Base-by-base conservation (phyloP, 768 basidiomycete species). In the Lentinus brumalis region DNA sequence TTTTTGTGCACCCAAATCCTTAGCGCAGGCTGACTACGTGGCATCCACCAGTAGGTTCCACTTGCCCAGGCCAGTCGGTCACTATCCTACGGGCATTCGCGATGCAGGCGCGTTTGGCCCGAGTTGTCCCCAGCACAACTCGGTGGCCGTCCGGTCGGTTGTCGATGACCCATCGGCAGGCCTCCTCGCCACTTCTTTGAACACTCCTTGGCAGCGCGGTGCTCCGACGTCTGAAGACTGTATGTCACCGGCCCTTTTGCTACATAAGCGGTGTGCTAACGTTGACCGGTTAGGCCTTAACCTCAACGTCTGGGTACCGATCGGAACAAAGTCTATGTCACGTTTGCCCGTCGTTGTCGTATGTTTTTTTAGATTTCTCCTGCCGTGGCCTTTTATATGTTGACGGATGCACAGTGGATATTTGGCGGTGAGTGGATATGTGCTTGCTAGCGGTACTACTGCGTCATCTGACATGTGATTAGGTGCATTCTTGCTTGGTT, bases 401-500 rank as follows among this genome's bases (percentile, higher is more conserved):
- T 45, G 9, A n/a, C 44, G 15, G 21, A 45, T 7, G 15, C 21
- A 29, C 32, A 66, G 67, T 68, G 65, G 65, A 63, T 68, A 38
- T 68, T 53, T 35, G 67, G 67, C 14, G 67, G 67, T 64, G 44
- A 38, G 18, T 41, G 30, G 31, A 32, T 46, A n/a, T 16, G n/a
- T 46, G 29, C 26, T 16, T 45, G 44, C 21, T 26, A 45, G 16
- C 21, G 44, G 9, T 26, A 45, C 21, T 26, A 26, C 21, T 26
- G 21, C 21, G 21, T 21, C 5, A 11, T 29, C 11, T n/a, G n/a
- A 21, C 7, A 7, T 35, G 35, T 35, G 7, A 35, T 7, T 38
- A 71, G 76, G 79, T 47, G 79, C 77, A 5, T 81, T 81, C 50
- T 73, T 77, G 60, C 57, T 77, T 45, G 80, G 79, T 1, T 70